Percentiles rank a stretch among this genome's conserved stretches.
Evolutionary conservation across 495 filamentous ascomycete species (phyloP).

Genomic region (Cryomyces antarcticus): DNA sequence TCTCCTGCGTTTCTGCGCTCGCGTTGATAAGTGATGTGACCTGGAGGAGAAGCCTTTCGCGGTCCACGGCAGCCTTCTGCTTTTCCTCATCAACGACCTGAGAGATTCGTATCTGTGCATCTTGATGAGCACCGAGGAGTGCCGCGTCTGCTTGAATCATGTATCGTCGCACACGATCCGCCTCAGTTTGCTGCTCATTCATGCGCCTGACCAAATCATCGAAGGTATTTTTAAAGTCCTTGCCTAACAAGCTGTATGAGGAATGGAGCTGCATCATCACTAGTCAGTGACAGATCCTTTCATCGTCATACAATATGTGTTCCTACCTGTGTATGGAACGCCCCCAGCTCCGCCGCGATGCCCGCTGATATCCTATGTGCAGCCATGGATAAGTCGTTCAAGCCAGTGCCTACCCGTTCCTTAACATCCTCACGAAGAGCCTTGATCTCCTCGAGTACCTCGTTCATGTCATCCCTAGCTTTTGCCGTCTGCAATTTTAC

Average conservation of each 20-base stretch:
- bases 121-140: constrained; percentile 42
- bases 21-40: constrained; percentile 55
- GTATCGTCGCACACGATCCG: constrained; percentile 46
- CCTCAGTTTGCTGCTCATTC: constrained; percentile 58
- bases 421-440: constrained; percentile 73
- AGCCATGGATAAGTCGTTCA: constrained; percentile 65
- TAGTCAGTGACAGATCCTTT: constrained; percentile 8
- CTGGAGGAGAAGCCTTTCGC: constrained; percentile 49
- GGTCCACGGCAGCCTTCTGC: constrained; percentile 49
- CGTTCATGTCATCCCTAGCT: constrained; percentile 75
- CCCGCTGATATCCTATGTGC: constrained; percentile 76
- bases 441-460: constrained; percentile 80
- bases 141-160: constrained; percentile 44
- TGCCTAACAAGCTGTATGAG: constrained; percentile 77
- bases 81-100: constrained; percentile 56
- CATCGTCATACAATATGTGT: background rate
- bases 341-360: constrained; percentile 67
- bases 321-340: constrained; percentile 54
- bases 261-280: constrained; percentile 36
- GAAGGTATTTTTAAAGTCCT: constrained; percentile 70
- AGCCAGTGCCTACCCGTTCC: constrained; percentile 59
- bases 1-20: constrained; percentile 50
- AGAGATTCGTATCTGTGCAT: constrained; percentile 47
- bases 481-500: constrained; percentile 44
- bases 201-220: constrained; percentile 56